Percentiles rank a stretch among this genome's conserved stretches.
Conservation (phyloP, 345 rosid genomes). For the Eucalyptus microcorys region DNA sequence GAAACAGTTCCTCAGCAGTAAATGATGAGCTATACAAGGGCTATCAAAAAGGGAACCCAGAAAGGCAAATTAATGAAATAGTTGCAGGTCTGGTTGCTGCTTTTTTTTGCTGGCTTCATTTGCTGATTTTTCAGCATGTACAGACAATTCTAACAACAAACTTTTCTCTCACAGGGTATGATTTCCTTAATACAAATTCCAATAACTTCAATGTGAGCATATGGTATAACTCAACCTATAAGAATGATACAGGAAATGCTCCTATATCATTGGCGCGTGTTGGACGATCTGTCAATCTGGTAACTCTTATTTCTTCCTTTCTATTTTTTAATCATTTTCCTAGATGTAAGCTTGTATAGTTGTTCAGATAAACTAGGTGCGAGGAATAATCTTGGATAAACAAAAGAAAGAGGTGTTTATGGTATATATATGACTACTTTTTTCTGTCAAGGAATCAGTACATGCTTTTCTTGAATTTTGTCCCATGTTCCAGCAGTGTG, state of each 20-base stretch:
- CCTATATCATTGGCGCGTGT: conserved; percentile 34
- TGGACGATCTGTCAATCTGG: conserved; percentile 81
- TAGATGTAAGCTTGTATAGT: background rate
- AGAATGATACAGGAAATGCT: background rate
- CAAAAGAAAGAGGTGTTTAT: background rate
- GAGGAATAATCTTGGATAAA: background rate
- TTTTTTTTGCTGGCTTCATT: background rate
- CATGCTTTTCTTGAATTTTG: background rate
- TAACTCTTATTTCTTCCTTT: conserved; percentile 5
- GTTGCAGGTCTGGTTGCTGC: conserved; percentile 48
- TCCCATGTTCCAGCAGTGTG: background rate
- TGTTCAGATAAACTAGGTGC: background rate
- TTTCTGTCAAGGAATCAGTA: background rate
- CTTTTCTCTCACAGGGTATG: conserved; percentile 14
- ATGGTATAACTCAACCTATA: conserved; percentile 74
- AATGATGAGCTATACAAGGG: conserved; percentile 72
- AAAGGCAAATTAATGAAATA: conserved; percentile 51
- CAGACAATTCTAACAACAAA: background rate
- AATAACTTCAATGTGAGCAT: conserved; percentile 49
- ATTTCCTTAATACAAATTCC: conserved; percentile 56
- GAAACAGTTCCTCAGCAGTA: conserved; percentile 47
- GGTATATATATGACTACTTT: background rate
- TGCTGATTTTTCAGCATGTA: background rate
- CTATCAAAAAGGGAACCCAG: conserved; percentile 54
- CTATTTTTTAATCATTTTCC: background rate